phyloP scores from a whole-genome alignment of 257 asterid genomes.

The Ajuga chamaepitys region DNA sequence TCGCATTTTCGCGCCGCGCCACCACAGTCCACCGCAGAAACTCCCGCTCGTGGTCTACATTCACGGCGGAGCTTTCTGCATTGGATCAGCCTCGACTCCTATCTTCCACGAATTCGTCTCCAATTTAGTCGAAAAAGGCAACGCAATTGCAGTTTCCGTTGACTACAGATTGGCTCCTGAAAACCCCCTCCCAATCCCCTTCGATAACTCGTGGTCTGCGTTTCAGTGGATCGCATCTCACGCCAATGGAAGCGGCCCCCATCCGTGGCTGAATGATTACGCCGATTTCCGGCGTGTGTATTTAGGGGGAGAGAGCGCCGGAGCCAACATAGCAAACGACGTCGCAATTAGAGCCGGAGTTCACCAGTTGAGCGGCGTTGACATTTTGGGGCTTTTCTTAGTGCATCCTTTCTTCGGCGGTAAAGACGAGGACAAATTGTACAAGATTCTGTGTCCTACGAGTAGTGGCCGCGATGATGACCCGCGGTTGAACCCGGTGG shows the following conservation, averaged over 20 bases:
- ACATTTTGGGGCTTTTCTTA: constrained; percentile 31
- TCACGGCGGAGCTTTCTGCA: constrained; percentile 67
- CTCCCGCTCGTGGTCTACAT: constrained; percentile 45
- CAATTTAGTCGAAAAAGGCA: constrained; percentile 25
- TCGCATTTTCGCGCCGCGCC: constrained; percentile 44
- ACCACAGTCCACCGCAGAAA: constrained; percentile 16
- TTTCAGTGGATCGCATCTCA: constrained; percentile 53
- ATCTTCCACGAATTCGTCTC: constrained; percentile 32
- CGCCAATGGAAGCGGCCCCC: constrained; percentile 34
- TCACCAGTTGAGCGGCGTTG: constrained; percentile 4
- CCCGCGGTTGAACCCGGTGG: constrained; percentile 61
- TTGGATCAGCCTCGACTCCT: constrained; percentile 28
- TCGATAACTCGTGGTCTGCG: constrained; percentile 72
- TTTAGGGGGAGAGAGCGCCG: constrained; percentile 76
- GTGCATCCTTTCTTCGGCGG: constrained; percentile 53
- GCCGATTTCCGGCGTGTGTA: constrained; percentile 53
- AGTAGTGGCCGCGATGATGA: constrained; percentile 52
- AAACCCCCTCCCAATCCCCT: constrained; percentile 38
- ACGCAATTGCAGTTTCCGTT: constrained; percentile 42
- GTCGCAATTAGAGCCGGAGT: constrained; percentile 51
- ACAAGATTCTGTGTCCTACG: constrained; percentile 38
- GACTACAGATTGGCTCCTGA: constrained; percentile 71
- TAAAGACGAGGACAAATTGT: constrained; percentile 36
- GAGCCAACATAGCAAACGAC: constrained; percentile 54
- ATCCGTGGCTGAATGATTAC: constrained; percentile 47